Evolutionary conservation across 2,329 filamentous ascomycete genomes (phyloP), one percentile per base, ranked within the genome.

Genomic region (Ramularia endophylla): DNA sequence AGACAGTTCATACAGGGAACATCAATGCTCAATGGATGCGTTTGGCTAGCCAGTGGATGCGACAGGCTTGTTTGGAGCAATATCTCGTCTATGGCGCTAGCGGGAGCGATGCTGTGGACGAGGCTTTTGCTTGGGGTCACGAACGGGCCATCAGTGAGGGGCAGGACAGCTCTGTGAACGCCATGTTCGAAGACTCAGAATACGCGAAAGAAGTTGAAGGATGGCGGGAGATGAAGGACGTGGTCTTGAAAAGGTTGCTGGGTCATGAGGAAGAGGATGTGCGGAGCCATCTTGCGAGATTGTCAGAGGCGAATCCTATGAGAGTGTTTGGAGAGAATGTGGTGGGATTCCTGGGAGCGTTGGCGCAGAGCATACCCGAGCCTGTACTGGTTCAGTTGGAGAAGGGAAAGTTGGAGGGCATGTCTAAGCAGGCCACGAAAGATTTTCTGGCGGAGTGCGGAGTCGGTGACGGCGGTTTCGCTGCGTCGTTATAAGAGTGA

Each of bases 311-410:
- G 2, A 56, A 62, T 36, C 65, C 59, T 38, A 58, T 64, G 6
- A 48, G 44, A 8, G 51, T 55, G 3, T 70, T 74, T 27, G 67
- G 71, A 32, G 44, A 53, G 3, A 46, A 51, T 1, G 47, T 75
- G 2, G 46, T 69, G 3, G 55, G 58, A 0, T 72, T 71, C 43
- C 48, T 78, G 5, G 48, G 57, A 1, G 56, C 62, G 19, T 54
- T 78, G 9, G 64, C 73, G 43, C 53, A 61, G 2, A 60, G 57
- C 5, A 55, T 73, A 13, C 56, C 68, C 15, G 58, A 63, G 22
- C 75, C 75, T 0, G 60, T 77, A 15, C 63, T 78, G 1, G 52
- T 68, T 1, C 74, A 78, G 47, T 60, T 78, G 3, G 74, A 78
- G 47, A 63, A 62, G 18, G 71, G 72, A 1, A 58, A 65, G 51